Conservation (phyloP, 2,329 filamentous ascomycete species). For the Colletotrichum abscissum region DNA sequence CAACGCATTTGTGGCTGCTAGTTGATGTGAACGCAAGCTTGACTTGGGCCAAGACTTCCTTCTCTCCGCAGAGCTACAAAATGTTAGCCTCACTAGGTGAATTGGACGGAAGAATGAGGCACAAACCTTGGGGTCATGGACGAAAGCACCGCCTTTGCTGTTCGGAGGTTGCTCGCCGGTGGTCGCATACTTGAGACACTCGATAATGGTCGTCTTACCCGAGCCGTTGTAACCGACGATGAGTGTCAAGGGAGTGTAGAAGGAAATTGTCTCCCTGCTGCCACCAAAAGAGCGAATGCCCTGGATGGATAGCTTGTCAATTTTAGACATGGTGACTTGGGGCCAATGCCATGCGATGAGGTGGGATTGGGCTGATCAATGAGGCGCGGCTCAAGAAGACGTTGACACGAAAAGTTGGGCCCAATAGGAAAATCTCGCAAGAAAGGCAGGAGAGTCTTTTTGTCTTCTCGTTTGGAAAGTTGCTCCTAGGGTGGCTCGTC, state of each 20-base stretch:
- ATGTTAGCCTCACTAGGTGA: neutral
- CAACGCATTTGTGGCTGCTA: constrained; percentile 82
- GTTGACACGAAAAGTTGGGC: neutral
- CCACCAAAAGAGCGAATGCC: constrained; percentile 86
- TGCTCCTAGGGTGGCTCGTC: neutral
- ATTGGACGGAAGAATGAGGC: neutral
- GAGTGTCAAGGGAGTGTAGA: constrained; percentile 90
- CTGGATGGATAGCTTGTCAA: constrained; percentile 89
- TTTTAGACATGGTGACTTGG: constrained; percentile 71
- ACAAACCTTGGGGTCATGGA: constrained; percentile 90
- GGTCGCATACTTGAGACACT: constrained; percentile 97
- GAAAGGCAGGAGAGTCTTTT: neutral
- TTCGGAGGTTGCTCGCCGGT: constrained; percentile 94
- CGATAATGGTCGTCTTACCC: constrained; percentile 98
- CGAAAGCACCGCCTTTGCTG: constrained; percentile 89
- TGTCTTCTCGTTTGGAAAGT: neutral
- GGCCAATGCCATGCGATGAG: constrained; percentile 10
- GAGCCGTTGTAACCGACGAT: constrained; percentile 98
- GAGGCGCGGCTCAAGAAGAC: neutral
- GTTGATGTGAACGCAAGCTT: constrained; percentile 88
- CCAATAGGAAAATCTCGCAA: neutral
- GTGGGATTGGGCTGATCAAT: neutral
- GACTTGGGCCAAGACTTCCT: constrained; percentile 90
- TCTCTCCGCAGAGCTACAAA: constrained; percentile 78
- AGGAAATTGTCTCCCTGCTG: constrained; percentile 82